Evolutionary conservation across 2,329 filamentous ascomycete genomes (phyloP), one percentile per base, ranked within the genome.

Genomic region (Cercospora berteroae): DNA sequence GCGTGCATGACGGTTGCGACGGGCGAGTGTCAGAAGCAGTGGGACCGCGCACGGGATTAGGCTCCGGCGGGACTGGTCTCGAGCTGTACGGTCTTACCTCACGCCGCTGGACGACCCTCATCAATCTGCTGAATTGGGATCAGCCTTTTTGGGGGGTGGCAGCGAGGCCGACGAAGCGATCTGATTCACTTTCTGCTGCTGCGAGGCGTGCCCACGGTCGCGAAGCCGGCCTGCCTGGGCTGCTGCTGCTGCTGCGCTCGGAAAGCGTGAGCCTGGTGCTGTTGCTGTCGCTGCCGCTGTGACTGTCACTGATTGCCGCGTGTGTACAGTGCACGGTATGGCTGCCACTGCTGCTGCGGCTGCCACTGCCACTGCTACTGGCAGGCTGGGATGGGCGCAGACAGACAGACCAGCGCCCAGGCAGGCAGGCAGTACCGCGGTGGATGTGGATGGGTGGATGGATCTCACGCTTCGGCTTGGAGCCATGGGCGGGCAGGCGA

Each of bases 51-150:
- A 33, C 62, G 59, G 62, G 56, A 64, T 69, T 64, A 67, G 67
- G 50, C 60, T 66, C 55, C 58, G 56, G 50, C 67, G 33, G 60
- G 60, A 50, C 63, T 65, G 57, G 60, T 60, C 59, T 56, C 23
- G 52, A 56, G 52, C 61, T 67, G 68, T 66, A 57, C 55, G 63
- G 64, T 61, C 61, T 66, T 68, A 66, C 66, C 60, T 70, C 68
- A 67, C 65, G 66, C 64, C 68, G 63, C 63, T 62, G 66, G 56
- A 57, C 60, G 56, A 48, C 58, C 42, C 65, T 52, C 55, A 36
- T 20, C 59, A 55, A 23, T 58, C 61, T 65, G 59, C 61, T 50
- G 44, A 20, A 68, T 70, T 70, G 69, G 66, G 69, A 70, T 70
- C 68, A 67, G 68, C 68, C 68, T 68, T 63, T 69, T 60, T 31